phyloP scores from a whole-genome alignment of 768 basidiomycete species.

The Chalciporus piperatus region DNA sequence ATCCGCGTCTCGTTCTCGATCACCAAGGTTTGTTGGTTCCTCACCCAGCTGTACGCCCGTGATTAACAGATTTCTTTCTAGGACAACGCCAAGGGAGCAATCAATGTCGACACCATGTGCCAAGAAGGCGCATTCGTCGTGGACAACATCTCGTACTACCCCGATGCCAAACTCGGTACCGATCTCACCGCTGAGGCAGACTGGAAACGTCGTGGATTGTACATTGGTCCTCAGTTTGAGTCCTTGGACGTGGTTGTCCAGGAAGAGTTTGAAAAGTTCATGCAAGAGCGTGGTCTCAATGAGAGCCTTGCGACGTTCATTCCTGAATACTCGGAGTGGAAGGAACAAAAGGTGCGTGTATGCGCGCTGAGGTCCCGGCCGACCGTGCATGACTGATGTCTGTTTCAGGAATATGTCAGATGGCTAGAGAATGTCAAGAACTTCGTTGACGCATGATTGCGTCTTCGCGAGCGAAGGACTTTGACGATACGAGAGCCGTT shows the following conservation, averaged over 20 bases:
- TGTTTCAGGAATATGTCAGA: conserved; percentile 77
- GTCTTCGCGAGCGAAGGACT: neutral
- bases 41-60: neutral
- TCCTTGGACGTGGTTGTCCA: conserved; percentile 86
- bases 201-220: conserved; percentile 88
- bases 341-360: conserved; percentile 81
- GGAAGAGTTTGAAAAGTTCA: conserved; percentile 86
- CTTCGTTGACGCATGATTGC: conserved; percentile 65
- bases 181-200: conserved; percentile 86
- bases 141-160: conserved; percentile 88
- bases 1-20: conserved; percentile 80
- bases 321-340: conserved; percentile 82
- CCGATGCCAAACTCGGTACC: conserved; percentile 65
- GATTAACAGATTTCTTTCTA: conserved; percentile 21
- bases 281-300: conserved; percentile 88
- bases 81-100: conserved; percentile 55
- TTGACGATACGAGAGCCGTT: conserved; percentile 1
- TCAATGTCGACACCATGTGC: conserved; percentile 75
- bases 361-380: neutral
- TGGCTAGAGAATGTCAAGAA: conserved; percentile 83
- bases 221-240: conserved; percentile 94
- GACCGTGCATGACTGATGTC: conserved; percentile 4
- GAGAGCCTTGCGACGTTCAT: conserved; percentile 82
- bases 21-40: conserved; percentile 60
- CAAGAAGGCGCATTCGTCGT: conserved; percentile 82